Evolutionary conservation across 176 grass and related monocot species (phyloP), one percentile per base, ranked within the genome.

Genomic region (Avena atlantica): DNA sequence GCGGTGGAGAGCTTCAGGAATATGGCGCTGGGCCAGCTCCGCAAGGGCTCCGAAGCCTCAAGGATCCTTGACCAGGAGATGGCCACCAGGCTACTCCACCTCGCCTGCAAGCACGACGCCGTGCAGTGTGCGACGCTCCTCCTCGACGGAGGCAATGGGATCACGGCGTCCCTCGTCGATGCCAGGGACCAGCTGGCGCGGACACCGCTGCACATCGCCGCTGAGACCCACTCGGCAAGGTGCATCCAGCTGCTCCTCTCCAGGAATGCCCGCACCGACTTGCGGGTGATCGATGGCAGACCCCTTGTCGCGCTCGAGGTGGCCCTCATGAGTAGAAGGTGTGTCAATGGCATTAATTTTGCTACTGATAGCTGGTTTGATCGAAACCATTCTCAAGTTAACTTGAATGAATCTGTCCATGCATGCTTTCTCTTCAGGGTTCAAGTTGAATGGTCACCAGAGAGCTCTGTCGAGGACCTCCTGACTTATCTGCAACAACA

Each of bases 21-120:
- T 42, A 81, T 68, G 69, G 86, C 86, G 40, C 9, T 85, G 69
- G 78, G 81, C 42, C 76, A 86, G 17, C 79, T 91, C 20, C 76
- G 89, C 59, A 88, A 91, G 15, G 89, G 70, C 51, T 87, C 86
- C 2, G 89, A 91, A 61, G 76, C 77, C 40, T 84, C 86, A 2
- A 81, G 77, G 77, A 58, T 68, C 48, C 87, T 92, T 34, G 91
- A 85, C 81, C 80, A 89, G 53, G 84, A 87, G 11, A 85, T 89
- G 79, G 84, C 88, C 59, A 65, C 78, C 25, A 79, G 88, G 72
- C 86, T 93, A n/a, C 88, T 93, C 44, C 91, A 90, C 74, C 91
- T 88, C 25, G 88, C 91, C 48, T 93, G 91, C 82, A 93, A 79
- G 88, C 64, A 88, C 50, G 88, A 93, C 17, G 88, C 91, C 6